Base-by-base conservation (phyloP, 176 grass and related monocot genomes). In the Aechmea fasciata region DNA sequence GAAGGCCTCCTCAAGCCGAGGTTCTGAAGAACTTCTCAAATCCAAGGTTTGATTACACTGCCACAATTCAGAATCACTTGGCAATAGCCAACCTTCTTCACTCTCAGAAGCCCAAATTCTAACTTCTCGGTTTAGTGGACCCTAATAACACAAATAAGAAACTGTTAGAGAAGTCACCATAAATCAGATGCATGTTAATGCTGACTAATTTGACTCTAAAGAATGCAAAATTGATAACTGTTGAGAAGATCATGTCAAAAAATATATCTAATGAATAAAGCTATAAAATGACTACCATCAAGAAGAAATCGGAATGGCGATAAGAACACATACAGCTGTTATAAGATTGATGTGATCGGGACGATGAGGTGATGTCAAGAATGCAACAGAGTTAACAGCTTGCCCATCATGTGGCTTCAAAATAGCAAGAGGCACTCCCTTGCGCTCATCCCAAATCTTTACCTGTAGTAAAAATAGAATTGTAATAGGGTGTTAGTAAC, bases 371-470 rank as follows among this genome's bases (percentile, higher is more conserved):
- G 93, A 80, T 10, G 89, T 92, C 68, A 97, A 77, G 64, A 97
- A 97, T 33, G 82, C 80, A 69, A 97, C 89, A 1, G 83, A 92
- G 51, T 90, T 85, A 64, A 90, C 89, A 63, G 89, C 73, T 84
- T 87, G 82, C 24, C 89, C 84, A 79, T 92, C 87, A 79, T 97
- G 82, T 7, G 93, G 86, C 72, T 78, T 92, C 15, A 97, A 63
- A 11, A 83, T 81, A 69, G 86, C 72, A n/a, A 97, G 65, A 51
- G 81, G 82, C 14, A 74, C 69, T 77, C 63, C 48, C 55, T 72
- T 97, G 47, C 88, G 87, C 55, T 97, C 93, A 81, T 92, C 86
- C 93, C 93, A 97, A 53, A 97, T 87, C 57, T 92, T 92, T 71
- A 97, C 93, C 93, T 97, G 82, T 74, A 83, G 63, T 11, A 71